Conservation (phyloP, 108 stramenopile species). For the Nannochloropsis gaditana region DNA sequence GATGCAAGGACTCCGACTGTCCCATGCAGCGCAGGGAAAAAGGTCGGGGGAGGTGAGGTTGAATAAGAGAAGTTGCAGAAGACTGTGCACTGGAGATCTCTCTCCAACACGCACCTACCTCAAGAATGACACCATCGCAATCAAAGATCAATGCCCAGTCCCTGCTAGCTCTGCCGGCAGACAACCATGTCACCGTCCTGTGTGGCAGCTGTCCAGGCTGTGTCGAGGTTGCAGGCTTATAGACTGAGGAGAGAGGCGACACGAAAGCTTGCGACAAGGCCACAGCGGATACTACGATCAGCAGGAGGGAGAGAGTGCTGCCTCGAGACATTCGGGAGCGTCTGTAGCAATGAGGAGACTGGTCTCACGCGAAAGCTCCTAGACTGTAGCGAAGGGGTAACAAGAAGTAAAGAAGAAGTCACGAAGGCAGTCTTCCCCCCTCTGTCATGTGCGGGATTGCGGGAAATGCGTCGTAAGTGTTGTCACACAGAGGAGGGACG, state of each 20-base stretch:
- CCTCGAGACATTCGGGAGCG: neutral
- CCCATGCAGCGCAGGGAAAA: neutral
- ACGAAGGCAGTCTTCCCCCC: too few species aligned
- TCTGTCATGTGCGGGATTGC: too few species aligned
- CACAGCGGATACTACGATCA: neutral
- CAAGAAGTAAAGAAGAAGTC: too few species aligned
- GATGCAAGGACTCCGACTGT: slow-evolving; percentile 44
- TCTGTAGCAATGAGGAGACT: too few species aligned
- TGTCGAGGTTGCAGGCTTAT: too few species aligned
- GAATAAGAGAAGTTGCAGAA: neutral
- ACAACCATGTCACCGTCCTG: neutral
- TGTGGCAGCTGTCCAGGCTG: neutral
- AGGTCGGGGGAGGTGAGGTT: neutral
- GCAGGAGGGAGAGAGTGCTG: neutral
- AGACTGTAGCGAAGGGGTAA: too few species aligned
- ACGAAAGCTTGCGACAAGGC: neutral
- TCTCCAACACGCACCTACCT: slow-evolving; percentile 12
- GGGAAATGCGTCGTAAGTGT: too few species aligned
- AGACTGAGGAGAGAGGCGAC: neutral
- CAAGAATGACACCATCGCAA: slow-evolving; percentile 50
- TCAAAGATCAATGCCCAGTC: slow-evolving; percentile 47
- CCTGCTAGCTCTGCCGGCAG: neutral
- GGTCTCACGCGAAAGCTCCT: too few species aligned
- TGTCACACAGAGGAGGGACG: too few species aligned
- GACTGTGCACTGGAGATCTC: neutral